Percentiles rank a stretch among this genome's conserved stretches.
Conservation (phyloP, 768 basidiomycete species). For the Psilocybe subaeruginosa region DNA sequence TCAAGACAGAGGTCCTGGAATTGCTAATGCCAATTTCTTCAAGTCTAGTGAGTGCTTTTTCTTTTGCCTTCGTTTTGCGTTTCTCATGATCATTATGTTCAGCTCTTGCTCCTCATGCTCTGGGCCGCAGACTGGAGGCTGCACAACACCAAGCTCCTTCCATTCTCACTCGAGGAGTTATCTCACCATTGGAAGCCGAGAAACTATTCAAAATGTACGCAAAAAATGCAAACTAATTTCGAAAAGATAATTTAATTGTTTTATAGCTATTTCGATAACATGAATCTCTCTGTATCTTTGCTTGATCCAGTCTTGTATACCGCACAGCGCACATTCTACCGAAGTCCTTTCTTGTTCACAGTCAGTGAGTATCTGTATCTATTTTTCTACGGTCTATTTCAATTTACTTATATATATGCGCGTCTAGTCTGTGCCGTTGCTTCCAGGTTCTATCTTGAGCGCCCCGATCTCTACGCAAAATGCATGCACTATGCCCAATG, state of each 20-base stretch:
- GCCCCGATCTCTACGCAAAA: conserved; percentile 69
- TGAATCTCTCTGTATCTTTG: conserved; percentile 79
- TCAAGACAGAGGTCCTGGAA: conserved; percentile 57
- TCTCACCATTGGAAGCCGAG: conserved; percentile 69
- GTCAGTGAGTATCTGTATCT: conserved; percentile 62
- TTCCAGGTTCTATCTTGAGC: conserved; percentile 76
- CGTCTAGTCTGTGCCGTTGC: conserved; percentile 81
- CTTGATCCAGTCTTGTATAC: conserved; percentile 87
- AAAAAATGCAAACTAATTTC: background rate
- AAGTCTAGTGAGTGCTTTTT: conserved; percentile 48
- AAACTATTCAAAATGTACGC: conserved; percentile 71
- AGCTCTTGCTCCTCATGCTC: conserved; percentile 46
- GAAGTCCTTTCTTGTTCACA: conserved; percentile 92
- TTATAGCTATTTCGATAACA: conserved; percentile 71
- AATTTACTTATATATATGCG: background rate
- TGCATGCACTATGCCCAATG: conserved; percentile 77
- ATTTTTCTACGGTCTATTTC: background rate
- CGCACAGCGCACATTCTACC: conserved; percentile 75
- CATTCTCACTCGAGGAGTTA: conserved; percentile 65
- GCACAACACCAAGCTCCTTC: conserved; percentile 58
- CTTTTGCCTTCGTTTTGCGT: background rate
- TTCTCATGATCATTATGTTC: conserved; percentile 6
- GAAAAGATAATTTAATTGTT: conserved; percentile 5
- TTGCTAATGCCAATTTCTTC: conserved; percentile 74
- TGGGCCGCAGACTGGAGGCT: conserved; percentile 38